Conservation (phyloP, 306 rosid genomes). For the Prunus mongolica region DNA sequence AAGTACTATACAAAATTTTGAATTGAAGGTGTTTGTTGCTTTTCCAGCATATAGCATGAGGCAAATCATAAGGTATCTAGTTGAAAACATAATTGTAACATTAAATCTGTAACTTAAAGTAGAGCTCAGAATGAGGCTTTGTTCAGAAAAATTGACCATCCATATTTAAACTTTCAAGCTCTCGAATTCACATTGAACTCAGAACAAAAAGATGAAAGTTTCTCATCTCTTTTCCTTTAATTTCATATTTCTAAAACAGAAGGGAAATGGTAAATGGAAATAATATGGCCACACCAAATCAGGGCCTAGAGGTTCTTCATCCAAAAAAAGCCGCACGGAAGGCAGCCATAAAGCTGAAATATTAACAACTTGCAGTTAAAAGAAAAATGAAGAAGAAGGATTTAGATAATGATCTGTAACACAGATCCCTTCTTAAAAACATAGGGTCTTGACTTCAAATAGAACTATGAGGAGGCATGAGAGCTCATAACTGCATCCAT, state of each 20-base stretch:
- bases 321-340: not conserved
- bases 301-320: not conserved
- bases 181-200: not conserved
- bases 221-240: too few relatives aligned
- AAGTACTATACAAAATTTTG: not conserved
- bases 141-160: not conserved
- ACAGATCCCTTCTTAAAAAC: not conserved
- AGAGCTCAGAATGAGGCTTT: not conserved
- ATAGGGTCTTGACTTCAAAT: not conserved
- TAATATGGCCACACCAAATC: not conserved
- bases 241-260: not conserved
- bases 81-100: not conserved
- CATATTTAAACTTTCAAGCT: not conserved
- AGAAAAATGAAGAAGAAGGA: not conserved
- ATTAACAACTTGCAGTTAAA: not conserved
- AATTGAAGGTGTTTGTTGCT: not conserved
- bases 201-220: not conserved
- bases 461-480: not conserved
- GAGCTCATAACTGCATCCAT: constrained; percentile 17
- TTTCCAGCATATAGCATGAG: not conserved
- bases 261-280: not conserved
- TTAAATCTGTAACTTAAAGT: not conserved
- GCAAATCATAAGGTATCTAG: not conserved
- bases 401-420: not conserved
- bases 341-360: too few relatives aligned